Base-by-base conservation (phyloP, 306 rosid species). In the Arachis stenosperma region DNA sequence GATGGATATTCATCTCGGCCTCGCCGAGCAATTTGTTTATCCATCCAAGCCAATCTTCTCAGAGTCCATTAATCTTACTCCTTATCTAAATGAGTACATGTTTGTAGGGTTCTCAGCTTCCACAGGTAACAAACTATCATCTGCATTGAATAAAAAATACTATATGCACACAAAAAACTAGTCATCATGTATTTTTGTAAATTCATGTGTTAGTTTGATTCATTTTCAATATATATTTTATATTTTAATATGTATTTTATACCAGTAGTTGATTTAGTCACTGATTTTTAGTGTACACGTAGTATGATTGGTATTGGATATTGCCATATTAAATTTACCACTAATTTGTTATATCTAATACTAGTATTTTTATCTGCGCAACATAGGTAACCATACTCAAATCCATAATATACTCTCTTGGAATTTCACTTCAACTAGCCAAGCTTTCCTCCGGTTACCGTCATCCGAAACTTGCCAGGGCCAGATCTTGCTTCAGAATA, bases 91-190 rank as follows among this genome's bases (percentile, higher is more conserved):
- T 1, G 97, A 91, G 73, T 91, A 91, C 71, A 91, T 91, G 97
- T 91, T 88, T 62, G 89, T 91, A 3, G 95, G 95, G 39, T 91
- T 91, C 81, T 89, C 95, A 36, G 97, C 97, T 78, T 84, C 97
- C 53, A 91, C 95, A 8, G 95, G 95, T 33, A 33, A 33, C 37
- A 33, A 33, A 33, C 37, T 33, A 33, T 33, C 37, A 22, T 22
- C 27, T 22, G 27, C 27, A 22, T 22, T 22, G 27, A 1, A 22
- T 22, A 22, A 22, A 22, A 22, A 22, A 22, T 22, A 22, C 27
- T 22, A 22, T 22, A 22, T 22, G 27, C 27, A 22, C 27, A 22
- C 27, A 22, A 22, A 22, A 22, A 22, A 22, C 1, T 1, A 22
- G 27, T 22, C 27, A 22, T 1, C 27, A 22, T 22, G 27, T 22